A percentile compares a stretch with the other conserved stretches of the same genome.
Conservation (phyloP, 768 basidiomycete genomes). For the Boletus patriciae region DNA sequence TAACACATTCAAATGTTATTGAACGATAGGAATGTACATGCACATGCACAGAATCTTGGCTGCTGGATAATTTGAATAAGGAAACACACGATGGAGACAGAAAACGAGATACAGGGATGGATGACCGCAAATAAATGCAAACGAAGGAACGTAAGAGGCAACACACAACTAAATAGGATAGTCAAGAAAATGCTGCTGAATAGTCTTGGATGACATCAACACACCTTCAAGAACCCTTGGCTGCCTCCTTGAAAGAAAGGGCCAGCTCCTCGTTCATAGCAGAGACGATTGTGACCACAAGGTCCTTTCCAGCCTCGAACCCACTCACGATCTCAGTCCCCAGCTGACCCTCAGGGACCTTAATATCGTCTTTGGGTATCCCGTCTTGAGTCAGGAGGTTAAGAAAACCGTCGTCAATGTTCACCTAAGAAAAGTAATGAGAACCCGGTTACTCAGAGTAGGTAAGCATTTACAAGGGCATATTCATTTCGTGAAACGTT, state of each 20-base stretch:
- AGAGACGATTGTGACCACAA: slow-evolving; percentile 79
- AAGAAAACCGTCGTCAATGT: slow-evolving; percentile 93
- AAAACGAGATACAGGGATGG: slow-evolving; percentile 7
- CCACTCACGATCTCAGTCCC: slow-evolving; percentile 65
- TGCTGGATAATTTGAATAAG: slow-evolving; percentile 22
- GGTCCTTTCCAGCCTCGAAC: slow-evolving; percentile 87
- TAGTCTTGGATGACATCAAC: neutral
- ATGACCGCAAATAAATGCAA: slow-evolving; percentile 20
- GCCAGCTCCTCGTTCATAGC: slow-evolving; percentile 96
- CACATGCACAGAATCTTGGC: slow-evolving; percentile 25
- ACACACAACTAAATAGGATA: neutral
- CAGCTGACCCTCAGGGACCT: slow-evolving; percentile 81
- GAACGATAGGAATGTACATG: slow-evolving; percentile 30
- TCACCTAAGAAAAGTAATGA: slow-evolving; percentile 48
- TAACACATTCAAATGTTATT: slow-evolving; percentile 27
- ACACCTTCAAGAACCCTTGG: slow-evolving; percentile 48
- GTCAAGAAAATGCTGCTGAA: neutral
- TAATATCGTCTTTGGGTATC: slow-evolving; percentile 87
- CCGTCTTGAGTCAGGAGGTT: slow-evolving; percentile 90
- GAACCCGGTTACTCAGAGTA: neutral
- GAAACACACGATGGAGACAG: slow-evolving; percentile 8
- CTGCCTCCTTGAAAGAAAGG: slow-evolving; percentile 88
- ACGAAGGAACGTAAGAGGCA: slow-evolving; percentile 7
- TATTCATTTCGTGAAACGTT: slow-evolving; percentile 90
- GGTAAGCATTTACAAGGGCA: slow-evolving; percentile 61